Base-by-base conservation (phyloP, 768 basidiomycete species). In the Paxillus rubicundulus region DNA sequence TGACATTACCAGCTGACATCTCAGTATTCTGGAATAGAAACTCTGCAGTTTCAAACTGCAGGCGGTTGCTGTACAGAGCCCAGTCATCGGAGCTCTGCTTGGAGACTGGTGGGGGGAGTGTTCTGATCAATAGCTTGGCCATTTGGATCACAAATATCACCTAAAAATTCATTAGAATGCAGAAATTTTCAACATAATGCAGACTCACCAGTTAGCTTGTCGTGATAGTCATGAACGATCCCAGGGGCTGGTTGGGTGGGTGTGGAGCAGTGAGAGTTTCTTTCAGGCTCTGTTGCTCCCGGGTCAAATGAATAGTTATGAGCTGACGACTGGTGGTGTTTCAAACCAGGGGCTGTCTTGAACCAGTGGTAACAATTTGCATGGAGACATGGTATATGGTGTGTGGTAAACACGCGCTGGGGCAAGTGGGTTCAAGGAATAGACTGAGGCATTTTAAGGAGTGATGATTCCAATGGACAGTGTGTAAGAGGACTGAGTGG, bases 281-380 rank as follows among this genome's bases (percentile, higher is more conserved):
- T 12, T 14, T 14, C 33, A 33, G 49, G 30, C 20, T 50, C 42
- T 2, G 21, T 36, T 20, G 28, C 21, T 17, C 42, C 36, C 20
- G 49, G 41, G 34, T 34, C 16, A 10, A 54, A 54, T 1, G 38
- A 33, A 8, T 7, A 54, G 7, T 7, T 54, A 46, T 54, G 47
- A 1, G 9, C 17, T 0, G 32, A n/a, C 8, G 37, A 45, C 5
- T 45, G 37, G 17, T 54, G 53, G 12, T 28, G 43, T 33, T 49
- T 49, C 2, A 54, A n/a, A 5, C 53, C 43, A 2, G 42, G 9
- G 4, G 9, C 12, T 4, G 21, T 33, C 21, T 44, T 49, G 28
- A 54, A 54, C 47, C 53, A 54, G 6, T 5, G 24, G 10, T 8
- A 14, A 32, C 50, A 56, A 27, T 33, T 45, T 32, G 38, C 42